Evolutionary conservation across 768 basidiomycete species (phyloP).

Genomic region (Artomyces pyxidatus): DNA sequence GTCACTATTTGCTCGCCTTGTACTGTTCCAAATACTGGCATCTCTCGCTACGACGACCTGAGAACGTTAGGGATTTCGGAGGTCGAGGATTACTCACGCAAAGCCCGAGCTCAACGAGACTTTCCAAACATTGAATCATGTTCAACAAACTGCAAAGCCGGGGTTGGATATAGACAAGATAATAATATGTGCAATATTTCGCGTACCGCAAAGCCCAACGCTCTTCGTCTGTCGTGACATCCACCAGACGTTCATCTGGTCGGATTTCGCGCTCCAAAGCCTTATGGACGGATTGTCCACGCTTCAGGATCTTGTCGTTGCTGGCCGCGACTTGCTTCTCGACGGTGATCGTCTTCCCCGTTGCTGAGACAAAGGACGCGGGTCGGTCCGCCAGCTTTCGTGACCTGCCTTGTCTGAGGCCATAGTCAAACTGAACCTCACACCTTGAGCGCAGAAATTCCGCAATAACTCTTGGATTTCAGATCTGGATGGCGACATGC

Average conservation of each 20-base stretch:
- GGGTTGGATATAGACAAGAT: not conserved
- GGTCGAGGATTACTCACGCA: conserved; percentile 33
- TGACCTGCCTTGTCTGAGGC: conserved; percentile 50
- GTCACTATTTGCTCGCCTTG: conserved; percentile 54
- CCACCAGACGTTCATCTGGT: conserved; percentile 47
- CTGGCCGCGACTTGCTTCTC: conserved; percentile 38
- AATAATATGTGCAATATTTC: not conserved
- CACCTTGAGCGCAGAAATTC: conserved; percentile 41
- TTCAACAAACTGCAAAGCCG: conserved; percentile 50
- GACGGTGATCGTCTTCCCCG: conserved; percentile 55
- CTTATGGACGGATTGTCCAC: conserved; percentile 67
- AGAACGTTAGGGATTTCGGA: conserved; percentile 8
- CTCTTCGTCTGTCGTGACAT: conserved; percentile 51
- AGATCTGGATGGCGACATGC: not conserved
- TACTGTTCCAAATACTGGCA: conserved; percentile 76
- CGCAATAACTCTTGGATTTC: not conserved
- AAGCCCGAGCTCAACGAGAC: conserved; percentile 37
- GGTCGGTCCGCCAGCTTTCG: conserved; percentile 45
- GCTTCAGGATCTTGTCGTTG: conserved; percentile 46
- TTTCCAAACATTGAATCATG: conserved; percentile 58
- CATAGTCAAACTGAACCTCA: conserved; percentile 73
- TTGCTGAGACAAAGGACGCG: conserved; percentile 41
- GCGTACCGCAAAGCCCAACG: conserved; percentile 69
- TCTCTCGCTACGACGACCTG: conserved; percentile 50
- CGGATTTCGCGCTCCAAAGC: conserved; percentile 66